Conservation (phyloP, 768 basidiomycete genomes). For the Trametopsis cervina region DNA sequence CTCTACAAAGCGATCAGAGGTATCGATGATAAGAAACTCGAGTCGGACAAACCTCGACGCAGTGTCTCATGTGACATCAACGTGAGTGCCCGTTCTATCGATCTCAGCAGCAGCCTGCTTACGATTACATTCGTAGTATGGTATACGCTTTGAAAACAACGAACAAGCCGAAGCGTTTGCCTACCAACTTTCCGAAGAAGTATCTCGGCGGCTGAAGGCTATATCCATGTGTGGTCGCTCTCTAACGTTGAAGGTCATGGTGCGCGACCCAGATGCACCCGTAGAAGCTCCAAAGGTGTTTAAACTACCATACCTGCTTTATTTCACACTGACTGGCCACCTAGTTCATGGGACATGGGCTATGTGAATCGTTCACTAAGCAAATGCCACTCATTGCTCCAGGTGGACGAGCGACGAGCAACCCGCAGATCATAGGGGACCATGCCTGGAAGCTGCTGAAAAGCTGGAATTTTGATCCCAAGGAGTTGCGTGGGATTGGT, state of each 20-base stretch:
- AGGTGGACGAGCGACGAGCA: conserved; percentile 66
- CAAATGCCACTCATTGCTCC: conserved; percentile 53
- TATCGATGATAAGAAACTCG: conserved; percentile 71
- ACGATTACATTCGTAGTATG: conserved; percentile 55
- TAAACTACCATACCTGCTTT: neutral
- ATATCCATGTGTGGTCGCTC: conserved; percentile 65
- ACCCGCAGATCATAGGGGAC: conserved; percentile 62
- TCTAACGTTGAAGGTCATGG: conserved; percentile 85
- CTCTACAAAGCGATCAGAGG: conserved; percentile 82
- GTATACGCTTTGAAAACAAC: conserved; percentile 83
- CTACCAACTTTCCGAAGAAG: conserved; percentile 69
- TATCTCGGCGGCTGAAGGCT: conserved; percentile 61
- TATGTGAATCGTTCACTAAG: conserved; percentile 77
- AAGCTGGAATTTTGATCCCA: conserved; percentile 71
- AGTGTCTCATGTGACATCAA: conserved; percentile 95
- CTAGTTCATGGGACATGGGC: conserved; percentile 89
- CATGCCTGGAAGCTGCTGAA: conserved; percentile 72
- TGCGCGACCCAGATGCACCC: conserved; percentile 78
- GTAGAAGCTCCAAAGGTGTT: conserved; percentile 84
- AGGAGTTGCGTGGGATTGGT: conserved; percentile 86
- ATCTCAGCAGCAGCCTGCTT: neutral
- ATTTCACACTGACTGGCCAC: conserved; percentile 1
- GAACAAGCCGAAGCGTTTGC: conserved; percentile 80
- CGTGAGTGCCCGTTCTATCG: conserved; percentile 39
- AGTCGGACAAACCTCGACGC: conserved; percentile 81